Evolutionary conservation across 2,329 filamentous ascomycete species (phyloP).

Genomic region (Stenocarpella maydis): DNA sequence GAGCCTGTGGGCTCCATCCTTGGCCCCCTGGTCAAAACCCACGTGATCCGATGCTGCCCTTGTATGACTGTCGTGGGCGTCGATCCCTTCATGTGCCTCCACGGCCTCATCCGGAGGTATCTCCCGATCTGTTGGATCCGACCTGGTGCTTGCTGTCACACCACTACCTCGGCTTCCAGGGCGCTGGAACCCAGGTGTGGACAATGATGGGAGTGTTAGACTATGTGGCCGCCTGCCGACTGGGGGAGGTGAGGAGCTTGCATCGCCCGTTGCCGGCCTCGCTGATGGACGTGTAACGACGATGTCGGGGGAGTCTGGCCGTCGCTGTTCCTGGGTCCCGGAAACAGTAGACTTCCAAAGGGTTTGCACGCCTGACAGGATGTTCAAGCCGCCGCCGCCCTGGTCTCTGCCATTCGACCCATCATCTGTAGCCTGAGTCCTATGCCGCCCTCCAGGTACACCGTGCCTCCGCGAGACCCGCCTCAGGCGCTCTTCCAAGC

Average conservation of each 20-base stretch:
- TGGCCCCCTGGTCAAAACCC: slow-evolving; percentile 8
- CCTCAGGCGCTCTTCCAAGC: slow-evolving; percentile 60
- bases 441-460: not conserved
- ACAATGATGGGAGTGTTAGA: slow-evolving; percentile 45
- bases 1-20: slow-evolving; percentile 20
- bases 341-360: slow-evolving; percentile 38
- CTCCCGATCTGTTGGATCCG: slow-evolving; percentile 44
- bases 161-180: slow-evolving; percentile 45
- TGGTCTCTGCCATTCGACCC: slow-evolving; percentile 22
- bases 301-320: slow-evolving; percentile 47
- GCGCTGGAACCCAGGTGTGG: slow-evolving; percentile 42
- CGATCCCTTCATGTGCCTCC: not conserved
- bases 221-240: slow-evolving; percentile 41
- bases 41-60: slow-evolving; percentile 5
- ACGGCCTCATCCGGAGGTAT: slow-evolving; percentile 37
- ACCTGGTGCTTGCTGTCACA: slow-evolving; percentile 41
- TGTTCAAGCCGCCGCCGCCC: slow-evolving; percentile 38
- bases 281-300: slow-evolving; percentile 46
- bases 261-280: slow-evolving; percentile 41
- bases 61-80: not conserved
- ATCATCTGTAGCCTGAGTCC: not conserved
- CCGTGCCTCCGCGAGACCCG: slow-evolving; percentile 17
- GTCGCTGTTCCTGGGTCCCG: slow-evolving; percentile 31
- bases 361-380: slow-evolving; percentile 43
- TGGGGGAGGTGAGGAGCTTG: not conserved